These are phyloP conservation scores for Trypanosoma rangeli DNA, from an alignment of 208 protist genomes.

Conservation along the genomic window DNA sequence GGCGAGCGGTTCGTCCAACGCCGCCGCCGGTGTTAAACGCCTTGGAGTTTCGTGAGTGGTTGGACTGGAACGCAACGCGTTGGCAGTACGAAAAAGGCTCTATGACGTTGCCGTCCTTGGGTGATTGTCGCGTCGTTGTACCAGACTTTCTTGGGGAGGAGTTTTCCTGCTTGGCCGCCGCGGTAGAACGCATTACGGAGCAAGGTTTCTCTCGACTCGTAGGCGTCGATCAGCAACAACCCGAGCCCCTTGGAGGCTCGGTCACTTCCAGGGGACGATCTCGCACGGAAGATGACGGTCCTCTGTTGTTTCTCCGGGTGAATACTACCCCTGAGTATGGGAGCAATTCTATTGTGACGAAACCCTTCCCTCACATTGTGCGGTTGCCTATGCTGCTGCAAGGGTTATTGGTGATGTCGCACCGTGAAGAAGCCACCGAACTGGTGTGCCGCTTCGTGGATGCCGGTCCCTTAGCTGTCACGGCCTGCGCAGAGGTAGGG, in stretches of 20 bases:
- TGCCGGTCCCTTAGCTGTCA: slow-evolving; percentile 61
- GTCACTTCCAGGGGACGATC: neutral
- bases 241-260: neutral
- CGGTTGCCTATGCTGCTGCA: slow-evolving; percentile 81
- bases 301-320: neutral
- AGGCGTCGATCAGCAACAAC: slow-evolving; percentile 6
- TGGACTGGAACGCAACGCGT: slow-evolving; percentile 60
- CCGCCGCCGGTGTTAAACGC: slow-evolving; percentile 51
- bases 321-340: neutral
- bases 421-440: slow-evolving; percentile 76
- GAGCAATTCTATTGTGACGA: neutral
- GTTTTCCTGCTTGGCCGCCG: slow-evolving; percentile 53
- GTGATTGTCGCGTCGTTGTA: slow-evolving; percentile 37
- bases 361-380: slow-evolving; percentile 61
- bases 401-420: slow-evolving; percentile 63
- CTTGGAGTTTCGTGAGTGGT: slow-evolving; percentile 81
- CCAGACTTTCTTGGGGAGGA: slow-evolving; percentile 80
- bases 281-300: slow-evolving; percentile 2
- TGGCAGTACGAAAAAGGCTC: slow-evolving; percentile 67
- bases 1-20: slow-evolving; percentile 50
- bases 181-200: slow-evolving; percentile 69
- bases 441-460: slow-evolving; percentile 83
- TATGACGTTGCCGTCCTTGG: slow-evolving; percentile 22
- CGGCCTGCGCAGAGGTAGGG: slow-evolving; percentile 80
- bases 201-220: slow-evolving; percentile 49